phyloP scores from a whole-genome alignment of 2,329 filamentous ascomycete genomes.

The Nannizziopsis arthrosporioides region DNA sequence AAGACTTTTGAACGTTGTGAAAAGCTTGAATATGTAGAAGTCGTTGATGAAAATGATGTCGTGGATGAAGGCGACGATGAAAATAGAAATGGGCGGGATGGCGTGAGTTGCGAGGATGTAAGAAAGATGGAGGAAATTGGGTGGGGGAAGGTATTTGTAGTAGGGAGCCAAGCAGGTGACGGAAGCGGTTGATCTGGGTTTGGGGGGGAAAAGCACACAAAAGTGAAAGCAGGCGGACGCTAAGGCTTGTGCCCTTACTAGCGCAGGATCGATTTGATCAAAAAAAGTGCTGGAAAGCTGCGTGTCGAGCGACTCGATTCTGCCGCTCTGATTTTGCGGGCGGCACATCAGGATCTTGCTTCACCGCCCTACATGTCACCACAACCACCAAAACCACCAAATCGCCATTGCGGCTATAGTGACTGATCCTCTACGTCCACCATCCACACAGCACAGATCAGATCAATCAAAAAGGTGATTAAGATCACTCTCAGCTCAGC shows the following conservation, averaged over 20 bases:
- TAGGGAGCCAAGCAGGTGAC: conserved; percentile 13
- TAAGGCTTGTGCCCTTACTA: conserved; percentile 14
- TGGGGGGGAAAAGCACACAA: background rate
- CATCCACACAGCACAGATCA: conserved; percentile 11
- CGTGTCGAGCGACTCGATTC: conserved; percentile 25
- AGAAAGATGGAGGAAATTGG: conserved; percentile 13
- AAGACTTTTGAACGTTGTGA: conserved; percentile 21
- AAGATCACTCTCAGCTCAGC: background rate
- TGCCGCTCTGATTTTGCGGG: conserved; percentile 20
- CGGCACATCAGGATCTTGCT: conserved; percentile 9
- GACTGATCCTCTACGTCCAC: conserved; percentile 9
- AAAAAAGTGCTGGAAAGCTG: conserved; percentile 26
- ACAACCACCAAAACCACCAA: background rate
- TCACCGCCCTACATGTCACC: conserved; percentile 1
- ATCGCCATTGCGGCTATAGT: background rate
- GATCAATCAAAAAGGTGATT: background rate
- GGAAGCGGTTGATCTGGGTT: conserved; percentile 5
- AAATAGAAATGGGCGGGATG: conserved; percentile 14
- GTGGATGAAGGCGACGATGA: no score
- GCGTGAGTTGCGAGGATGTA: conserved; percentile 18
- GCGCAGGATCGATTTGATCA: conserved; percentile 13
- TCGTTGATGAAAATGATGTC: conserved; percentile 31
- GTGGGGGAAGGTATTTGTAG: conserved; percentile 20
- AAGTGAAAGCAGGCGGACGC: conserved; percentile 8
- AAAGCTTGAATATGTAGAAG: conserved; percentile 18